Percentiles rank a stretch among this genome's conserved stretches.
phyloP scores from a whole-genome alignment of 768 basidiomycete species.

The Pleurotus giganteus region DNA sequence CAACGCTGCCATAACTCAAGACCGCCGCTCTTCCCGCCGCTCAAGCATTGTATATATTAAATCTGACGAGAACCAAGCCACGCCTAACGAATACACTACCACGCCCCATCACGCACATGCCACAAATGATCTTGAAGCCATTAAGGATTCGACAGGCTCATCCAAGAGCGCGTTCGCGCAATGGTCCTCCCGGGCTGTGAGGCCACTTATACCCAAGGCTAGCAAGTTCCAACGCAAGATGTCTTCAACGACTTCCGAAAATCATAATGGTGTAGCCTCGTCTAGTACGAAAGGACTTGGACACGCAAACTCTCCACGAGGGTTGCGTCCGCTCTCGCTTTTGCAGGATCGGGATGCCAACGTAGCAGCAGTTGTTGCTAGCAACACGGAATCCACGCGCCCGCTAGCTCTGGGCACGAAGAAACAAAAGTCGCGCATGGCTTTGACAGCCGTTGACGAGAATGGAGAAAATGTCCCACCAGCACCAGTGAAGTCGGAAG shows the following conservation, averaged over 20 bases:
- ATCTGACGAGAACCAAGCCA: conserved; percentile 43
- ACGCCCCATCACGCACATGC: conserved; percentile 20
- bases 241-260: conserved; percentile 21
- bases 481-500: conserved; percentile 24
- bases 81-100: conserved; percentile 19
- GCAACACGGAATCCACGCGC: conserved; percentile 33
- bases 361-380: conserved; percentile 17
- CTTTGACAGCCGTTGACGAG: conserved; percentile 30
- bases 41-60: conserved; percentile 67
- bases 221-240: conserved; percentile 45
- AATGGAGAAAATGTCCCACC: conserved; percentile 34
- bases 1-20: background rate
- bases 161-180: conserved; percentile 37
- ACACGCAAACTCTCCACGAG: conserved; percentile 41
- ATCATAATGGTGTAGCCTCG: conserved; percentile 13
- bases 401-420: conserved; percentile 61
- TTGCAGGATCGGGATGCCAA: conserved; percentile 53
- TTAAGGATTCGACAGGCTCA: conserved; percentile 26
- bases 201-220: conserved; percentile 52
- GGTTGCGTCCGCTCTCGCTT: conserved; percentile 61
- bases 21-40: conserved; percentile 30
- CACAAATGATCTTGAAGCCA: conserved; percentile 15
- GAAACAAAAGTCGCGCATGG: conserved; percentile 40
- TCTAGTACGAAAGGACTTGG: conserved; percentile 22
- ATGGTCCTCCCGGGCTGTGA: conserved; percentile 49